Percentiles rank a stretch among this genome's conserved stretches.
Evolutionary conservation across 768 basidiomycete species (phyloP).

Genomic region (Auricularia auricula-judae): DNA sequence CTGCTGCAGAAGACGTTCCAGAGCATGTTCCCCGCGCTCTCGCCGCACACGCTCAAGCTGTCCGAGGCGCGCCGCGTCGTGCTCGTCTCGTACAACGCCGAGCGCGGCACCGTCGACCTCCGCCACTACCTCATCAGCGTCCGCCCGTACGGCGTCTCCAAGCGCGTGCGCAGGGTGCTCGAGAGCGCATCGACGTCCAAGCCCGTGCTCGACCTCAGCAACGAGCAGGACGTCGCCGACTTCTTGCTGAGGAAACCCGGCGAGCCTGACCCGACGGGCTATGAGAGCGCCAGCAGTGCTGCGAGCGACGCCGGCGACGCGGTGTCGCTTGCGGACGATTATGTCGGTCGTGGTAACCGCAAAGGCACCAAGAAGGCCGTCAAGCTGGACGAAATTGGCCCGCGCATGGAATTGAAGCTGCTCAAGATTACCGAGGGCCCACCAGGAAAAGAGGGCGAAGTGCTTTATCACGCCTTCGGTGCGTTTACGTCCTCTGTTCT

Average conservation of each 20-base stretch:
- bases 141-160: slow-evolving; percentile 87
- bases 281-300: slow-evolving; percentile 73
- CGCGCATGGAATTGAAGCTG: slow-evolving; percentile 84
- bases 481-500: slow-evolving; percentile 16
- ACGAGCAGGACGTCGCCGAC: slow-evolving; percentile 91
- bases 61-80: slow-evolving; percentile 91
- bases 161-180: slow-evolving; percentile 78
- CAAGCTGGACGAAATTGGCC: slow-evolving; percentile 86
- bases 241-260: slow-evolving; percentile 72
- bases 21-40: slow-evolving; percentile 87
- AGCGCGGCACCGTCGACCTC: slow-evolving; percentile 78
- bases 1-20: slow-evolving; percentile 96
- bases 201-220: slow-evolving; percentile 64
- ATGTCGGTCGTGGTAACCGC: slow-evolving; percentile 89
- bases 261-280: slow-evolving; percentile 52
- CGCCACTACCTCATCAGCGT: slow-evolving; percentile 94
- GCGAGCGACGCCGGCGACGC: slow-evolving; percentile 73
- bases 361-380: slow-evolving; percentile 88
- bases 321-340: slow-evolving; percentile 81
- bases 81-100: slow-evolving; percentile 81
- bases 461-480: slow-evolving; percentile 94
- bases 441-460: slow-evolving; percentile 86
- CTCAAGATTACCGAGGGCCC: slow-evolving; percentile 92
- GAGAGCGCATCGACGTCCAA: slow-evolving; percentile 38
- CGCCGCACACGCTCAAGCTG: slow-evolving; percentile 66